Percentiles rank a stretch among this genome's conserved stretches.
Conservation (phyloP, 768 basidiomycete genomes). For the Tricholomella constricta region DNA sequence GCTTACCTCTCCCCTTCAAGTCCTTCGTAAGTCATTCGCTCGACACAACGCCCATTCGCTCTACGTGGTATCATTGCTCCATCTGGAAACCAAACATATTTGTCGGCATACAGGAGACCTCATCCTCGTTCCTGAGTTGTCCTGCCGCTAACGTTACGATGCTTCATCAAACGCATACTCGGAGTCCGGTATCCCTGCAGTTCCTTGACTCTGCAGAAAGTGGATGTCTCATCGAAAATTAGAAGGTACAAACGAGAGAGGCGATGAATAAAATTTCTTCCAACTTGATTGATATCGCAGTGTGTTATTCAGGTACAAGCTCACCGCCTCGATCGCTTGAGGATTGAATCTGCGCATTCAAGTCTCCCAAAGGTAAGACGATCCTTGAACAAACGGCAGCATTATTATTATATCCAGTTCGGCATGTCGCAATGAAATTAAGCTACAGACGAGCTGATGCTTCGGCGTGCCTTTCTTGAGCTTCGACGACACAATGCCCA, state of each 20-base stretch:
- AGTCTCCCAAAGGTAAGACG: neutral
- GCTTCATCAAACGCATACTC: conserved; percentile 8
- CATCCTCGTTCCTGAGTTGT: conserved; percentile 11
- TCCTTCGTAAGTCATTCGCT: neutral
- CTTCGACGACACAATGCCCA: neutral
- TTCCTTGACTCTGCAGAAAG: conserved; percentile 8
- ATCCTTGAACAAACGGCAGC: neutral
- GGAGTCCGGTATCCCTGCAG: conserved; percentile 12
- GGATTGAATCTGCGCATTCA: neutral
- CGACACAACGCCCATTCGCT: too few relatives aligned
- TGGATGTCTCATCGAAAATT: neutral
- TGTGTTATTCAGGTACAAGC: conserved; percentile 1
- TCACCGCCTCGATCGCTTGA: neutral
- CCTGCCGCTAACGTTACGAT: neutral
- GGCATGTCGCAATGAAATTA: neutral
- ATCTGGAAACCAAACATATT: conserved; percentile 1
- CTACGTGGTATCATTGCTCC: conserved; percentile 5
- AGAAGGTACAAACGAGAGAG: conserved; percentile 1
- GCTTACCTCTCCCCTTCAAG: neutral
- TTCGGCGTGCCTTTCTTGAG: neutral
- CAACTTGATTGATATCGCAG: too few relatives aligned
- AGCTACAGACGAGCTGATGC: neutral
- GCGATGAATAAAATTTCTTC: neutral
- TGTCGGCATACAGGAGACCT: neutral
- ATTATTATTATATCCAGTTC: neutral